These are phyloP conservation scores for Skeletonema costatum DNA, from an alignment of 108 stramenopile species.

Conservation along the genomic window DNA sequence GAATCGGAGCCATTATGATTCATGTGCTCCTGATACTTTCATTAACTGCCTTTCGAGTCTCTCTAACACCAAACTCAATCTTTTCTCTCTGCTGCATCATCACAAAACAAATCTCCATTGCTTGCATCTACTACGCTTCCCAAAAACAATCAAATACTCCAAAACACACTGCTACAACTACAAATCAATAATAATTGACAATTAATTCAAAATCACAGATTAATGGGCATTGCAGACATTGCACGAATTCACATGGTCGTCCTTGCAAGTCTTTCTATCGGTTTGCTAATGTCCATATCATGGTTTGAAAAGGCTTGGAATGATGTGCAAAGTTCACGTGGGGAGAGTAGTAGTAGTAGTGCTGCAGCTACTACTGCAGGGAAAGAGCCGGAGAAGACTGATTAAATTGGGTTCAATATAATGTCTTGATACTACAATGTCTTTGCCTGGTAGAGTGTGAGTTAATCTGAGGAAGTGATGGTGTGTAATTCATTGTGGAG, in stretches of 20 bases:
- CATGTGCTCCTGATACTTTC: neutral
- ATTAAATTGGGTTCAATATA: conserved; percentile 32
- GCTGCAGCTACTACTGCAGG: neutral
- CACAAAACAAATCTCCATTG: neutral
- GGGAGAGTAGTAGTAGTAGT: conserved; percentile 11
- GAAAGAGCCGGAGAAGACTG: conserved; percentile 49
- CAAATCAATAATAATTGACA: neutral
- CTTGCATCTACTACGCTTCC: neutral
- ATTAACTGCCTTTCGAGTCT: neutral
- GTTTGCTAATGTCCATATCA: conserved; percentile 71
- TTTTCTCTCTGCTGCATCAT: no score
- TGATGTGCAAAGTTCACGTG: conserved; percentile 52
- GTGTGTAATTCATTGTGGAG: no score
- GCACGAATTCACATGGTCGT: conserved; percentile 90
- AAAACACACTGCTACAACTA: neutral
- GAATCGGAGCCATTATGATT: neutral
- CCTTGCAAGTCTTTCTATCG: conserved; percentile 66
- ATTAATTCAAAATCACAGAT: conserved; percentile 1
- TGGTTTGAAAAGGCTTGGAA: conserved; percentile 84
- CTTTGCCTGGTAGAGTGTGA: no score
- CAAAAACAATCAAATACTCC: neutral
- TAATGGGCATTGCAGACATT: conserved; percentile 56
- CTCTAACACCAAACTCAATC: neutral
- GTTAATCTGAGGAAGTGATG: no score
- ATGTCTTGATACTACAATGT: neutral